These are phyloP conservation scores for Cystoisospora suis DNA, from an alignment of 169 alveolate species.

Conservation along the genomic window DNA sequence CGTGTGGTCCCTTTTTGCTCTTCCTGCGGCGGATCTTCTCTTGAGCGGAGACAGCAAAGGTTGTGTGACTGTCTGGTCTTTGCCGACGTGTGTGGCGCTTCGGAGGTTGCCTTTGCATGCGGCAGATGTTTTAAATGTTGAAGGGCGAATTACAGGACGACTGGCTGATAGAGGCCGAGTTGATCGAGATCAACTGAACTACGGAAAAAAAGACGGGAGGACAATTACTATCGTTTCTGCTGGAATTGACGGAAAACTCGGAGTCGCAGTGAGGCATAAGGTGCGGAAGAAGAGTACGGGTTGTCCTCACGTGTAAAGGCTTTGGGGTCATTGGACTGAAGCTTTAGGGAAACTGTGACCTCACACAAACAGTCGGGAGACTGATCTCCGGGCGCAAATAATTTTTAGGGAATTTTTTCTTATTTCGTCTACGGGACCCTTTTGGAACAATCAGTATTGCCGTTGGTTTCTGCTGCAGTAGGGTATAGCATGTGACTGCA, in stretches of 20 bases:
- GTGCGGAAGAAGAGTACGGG: not conserved
- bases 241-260: slow-evolving; percentile 59
- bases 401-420: too few species aligned
- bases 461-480: too few species aligned
- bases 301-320: too few species aligned
- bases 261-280: slow-evolving; percentile 19
- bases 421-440: too few species aligned
- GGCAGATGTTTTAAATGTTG: slow-evolving; percentile 54
- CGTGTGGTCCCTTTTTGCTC: slow-evolving; percentile 48
- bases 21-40: slow-evolving; percentile 36
- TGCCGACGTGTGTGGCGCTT: slow-evolving; percentile 63
- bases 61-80: slow-evolving; percentile 49
- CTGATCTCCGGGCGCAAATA: too few species aligned
- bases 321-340: too few species aligned
- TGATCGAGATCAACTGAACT: not conserved
- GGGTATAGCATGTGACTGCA: too few species aligned
- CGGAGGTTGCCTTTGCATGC: slow-evolving; percentile 57
- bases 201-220: not conserved
- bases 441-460: too few species aligned
- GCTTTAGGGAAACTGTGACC: too few species aligned
- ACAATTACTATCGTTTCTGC: slow-evolving; percentile 33
- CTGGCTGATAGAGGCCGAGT: not conserved
- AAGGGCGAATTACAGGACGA: not conserved
- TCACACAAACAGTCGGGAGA: too few species aligned
- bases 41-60: slow-evolving; percentile 63